Conservation (phyloP, 768 basidiomycete species). For the Leccinum sublutescens region DNA sequence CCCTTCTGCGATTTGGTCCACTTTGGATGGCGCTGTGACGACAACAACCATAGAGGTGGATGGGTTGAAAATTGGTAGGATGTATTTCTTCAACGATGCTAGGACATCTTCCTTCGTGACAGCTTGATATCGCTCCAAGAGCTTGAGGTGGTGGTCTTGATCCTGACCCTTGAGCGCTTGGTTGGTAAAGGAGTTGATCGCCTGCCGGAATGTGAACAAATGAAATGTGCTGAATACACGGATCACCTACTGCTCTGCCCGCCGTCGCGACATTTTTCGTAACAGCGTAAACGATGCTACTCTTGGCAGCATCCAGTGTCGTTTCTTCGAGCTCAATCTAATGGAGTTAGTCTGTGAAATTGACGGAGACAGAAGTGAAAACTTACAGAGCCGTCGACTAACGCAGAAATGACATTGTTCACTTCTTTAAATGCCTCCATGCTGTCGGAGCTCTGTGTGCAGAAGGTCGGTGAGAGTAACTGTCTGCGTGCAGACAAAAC, state of each 20-base stretch:
- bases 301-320: conserved; percentile 87
- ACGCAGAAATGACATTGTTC: conserved; percentile 67
- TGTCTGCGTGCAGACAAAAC: conserved; percentile 21
- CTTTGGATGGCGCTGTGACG: conserved; percentile 80
- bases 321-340: conserved; percentile 81
- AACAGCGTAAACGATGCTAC: conserved; percentile 82
- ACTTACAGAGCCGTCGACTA: conserved; percentile 80
- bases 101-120: conserved; percentile 80
- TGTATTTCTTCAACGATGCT: conserved; percentile 62
- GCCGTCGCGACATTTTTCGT: conserved; percentile 82
- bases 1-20: conserved; percentile 63
- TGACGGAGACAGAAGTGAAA: neutral
- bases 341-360: conserved; percentile 3
- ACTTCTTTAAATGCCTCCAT: conserved; percentile 81
- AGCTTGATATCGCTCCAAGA: conserved; percentile 77
- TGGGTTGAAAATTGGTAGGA: conserved; percentile 83
- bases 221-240: neutral
- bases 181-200: conserved; percentile 80
- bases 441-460: conserved; percentile 72
- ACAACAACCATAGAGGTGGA: conserved; percentile 75
- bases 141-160: conserved; percentile 67
- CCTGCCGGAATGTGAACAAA: conserved; percentile 43
- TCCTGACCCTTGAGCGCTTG: conserved; percentile 87
- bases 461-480: conserved; percentile 4
- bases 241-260: conserved; percentile 70